phyloP scores from a whole-genome alignment of 495 filamentous ascomycete species.

The Talaromyces adpressus region DNA sequence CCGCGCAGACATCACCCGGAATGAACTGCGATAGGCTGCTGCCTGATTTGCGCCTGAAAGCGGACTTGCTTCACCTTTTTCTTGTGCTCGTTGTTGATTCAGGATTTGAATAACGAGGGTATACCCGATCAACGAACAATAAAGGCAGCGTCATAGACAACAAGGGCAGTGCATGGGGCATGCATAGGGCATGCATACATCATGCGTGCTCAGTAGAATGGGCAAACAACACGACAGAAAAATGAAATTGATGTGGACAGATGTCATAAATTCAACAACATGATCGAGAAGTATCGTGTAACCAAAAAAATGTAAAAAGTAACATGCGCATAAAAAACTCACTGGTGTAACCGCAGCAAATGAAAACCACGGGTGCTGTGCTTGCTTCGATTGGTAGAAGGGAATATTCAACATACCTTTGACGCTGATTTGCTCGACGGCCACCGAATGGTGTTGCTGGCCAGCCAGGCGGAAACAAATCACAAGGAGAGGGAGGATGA shows the following conservation, averaged over 20 bases:
- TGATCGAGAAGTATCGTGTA: not conserved
- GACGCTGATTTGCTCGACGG: slow-evolving; percentile 1
- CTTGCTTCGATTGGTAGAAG: not conserved
- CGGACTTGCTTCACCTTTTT: not conserved
- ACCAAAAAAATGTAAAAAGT: not conserved
- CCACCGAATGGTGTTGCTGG: slow-evolving; percentile 1
- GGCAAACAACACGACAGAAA: not conserved
- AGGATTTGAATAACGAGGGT: not conserved
- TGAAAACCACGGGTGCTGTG: not conserved
- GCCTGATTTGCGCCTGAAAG: slow-evolving; percentile 5
- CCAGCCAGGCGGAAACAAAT: slow-evolving; percentile 6
- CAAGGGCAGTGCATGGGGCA: not conserved
- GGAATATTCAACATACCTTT: not conserved
- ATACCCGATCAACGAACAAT: not conserved
- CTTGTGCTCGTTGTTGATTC: no score
- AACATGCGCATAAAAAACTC: not conserved
- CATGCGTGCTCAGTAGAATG: not conserved
- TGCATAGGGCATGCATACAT: not conserved
- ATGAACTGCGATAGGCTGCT: not conserved
- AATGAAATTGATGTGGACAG: not conserved
- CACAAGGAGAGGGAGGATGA: not conserved
- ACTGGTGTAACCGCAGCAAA: not conserved
- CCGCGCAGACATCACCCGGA: not conserved
- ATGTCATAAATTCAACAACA: not conserved
- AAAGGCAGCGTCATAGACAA: not conserved